Percentiles rank a stretch among this genome's conserved stretches.
These are phyloP conservation scores for Odonthalia washingtoniensis DNA, from an alignment of 31 red algal species.

Conservation along the genomic window DNA sequence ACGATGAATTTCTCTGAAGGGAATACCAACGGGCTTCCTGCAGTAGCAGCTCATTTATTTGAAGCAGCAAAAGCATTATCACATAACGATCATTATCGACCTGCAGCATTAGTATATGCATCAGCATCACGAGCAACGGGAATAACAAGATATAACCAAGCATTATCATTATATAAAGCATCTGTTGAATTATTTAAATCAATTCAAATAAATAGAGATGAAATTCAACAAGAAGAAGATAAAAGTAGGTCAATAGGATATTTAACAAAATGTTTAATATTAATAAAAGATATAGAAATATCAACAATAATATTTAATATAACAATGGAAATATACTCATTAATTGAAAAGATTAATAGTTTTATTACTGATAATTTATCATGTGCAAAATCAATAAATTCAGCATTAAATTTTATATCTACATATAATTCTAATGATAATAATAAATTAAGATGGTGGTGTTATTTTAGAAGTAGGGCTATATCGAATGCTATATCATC, in stretches of 20 bases:
- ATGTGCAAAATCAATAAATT: slow-evolving; percentile 43
- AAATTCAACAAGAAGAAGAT: neutral
- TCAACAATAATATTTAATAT: slow-evolving; percentile 39
- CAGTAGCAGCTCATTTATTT: neutral
- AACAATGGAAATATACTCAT: slow-evolving; percentile 29
- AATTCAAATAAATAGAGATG: neutral
- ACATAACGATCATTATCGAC: neutral
- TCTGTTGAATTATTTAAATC: neutral
- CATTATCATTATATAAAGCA: neutral
- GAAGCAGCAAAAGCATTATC: neutral
- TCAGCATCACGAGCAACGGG: neutral
- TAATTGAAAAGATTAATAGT: slow-evolving; percentile 42
- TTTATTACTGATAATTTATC: slow-evolving; percentile 6
- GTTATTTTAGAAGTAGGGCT: slow-evolving; percentile 42
- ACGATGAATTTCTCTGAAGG: no score
- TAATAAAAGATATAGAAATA: neutral
- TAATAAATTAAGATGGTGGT: slow-evolving; percentile 54
- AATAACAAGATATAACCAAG: neutral
- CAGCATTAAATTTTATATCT: slow-evolving; percentile 24
- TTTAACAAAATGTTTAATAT: neutral
- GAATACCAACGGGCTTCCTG: neutral
- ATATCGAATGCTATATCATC: slow-evolving; percentile 39
- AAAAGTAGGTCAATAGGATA: neutral
- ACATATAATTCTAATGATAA: neutral
- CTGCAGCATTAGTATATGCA: neutral